Evolutionary conservation across 2,329 filamentous ascomycete species (phyloP).

Genomic region (Hypoxylon sp.): DNA sequence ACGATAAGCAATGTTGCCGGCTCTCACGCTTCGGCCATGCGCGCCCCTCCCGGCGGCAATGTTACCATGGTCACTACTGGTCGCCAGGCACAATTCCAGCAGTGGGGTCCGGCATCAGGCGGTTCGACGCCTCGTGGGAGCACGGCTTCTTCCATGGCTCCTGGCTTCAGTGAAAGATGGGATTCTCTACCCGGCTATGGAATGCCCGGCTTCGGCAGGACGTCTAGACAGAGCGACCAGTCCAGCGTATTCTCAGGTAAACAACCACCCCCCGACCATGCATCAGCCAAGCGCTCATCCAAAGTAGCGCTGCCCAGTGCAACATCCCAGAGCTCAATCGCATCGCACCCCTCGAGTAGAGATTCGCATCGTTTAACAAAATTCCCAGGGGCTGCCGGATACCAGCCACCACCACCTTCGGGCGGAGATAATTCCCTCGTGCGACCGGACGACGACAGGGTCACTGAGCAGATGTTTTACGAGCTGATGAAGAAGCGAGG

Average conservation of each 20-base stretch:
- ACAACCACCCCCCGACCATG: slow-evolving; percentile 52
- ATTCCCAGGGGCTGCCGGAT: slow-evolving; percentile 51
- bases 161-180: slow-evolving; percentile 66
- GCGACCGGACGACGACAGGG: slow-evolving; percentile 78
- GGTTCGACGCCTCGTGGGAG: slow-evolving; percentile 55
- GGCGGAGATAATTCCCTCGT: slow-evolving; percentile 66
- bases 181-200: slow-evolving; percentile 56
- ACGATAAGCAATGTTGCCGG: slow-evolving; percentile 56
- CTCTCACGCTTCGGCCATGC: slow-evolving; percentile 66
- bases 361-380: slow-evolving; percentile 67
- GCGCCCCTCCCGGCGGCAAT: slow-evolving; percentile 66
- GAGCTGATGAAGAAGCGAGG: slow-evolving; percentile 96
- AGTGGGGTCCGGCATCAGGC: slow-evolving; percentile 67
- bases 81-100: slow-evolving; percentile 77
- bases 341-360: slow-evolving; percentile 57
- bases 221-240: slow-evolving; percentile 54
- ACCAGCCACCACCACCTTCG: slow-evolving; percentile 40
- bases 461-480: slow-evolving; percentile 91
- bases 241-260: slow-evolving; percentile 66
- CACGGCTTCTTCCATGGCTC: slow-evolving; percentile 57
- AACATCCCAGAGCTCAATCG: slow-evolving; percentile 64
- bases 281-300: slow-evolving; percentile 55
- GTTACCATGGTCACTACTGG: slow-evolving; percentile 76
- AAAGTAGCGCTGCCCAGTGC: slow-evolving; percentile 61
- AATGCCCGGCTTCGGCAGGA: slow-evolving; percentile 37